These are phyloP conservation scores for Globisporangium yorkense DNA, from an alignment of 352 stramenopile genomes.

Conservation along the genomic window DNA sequence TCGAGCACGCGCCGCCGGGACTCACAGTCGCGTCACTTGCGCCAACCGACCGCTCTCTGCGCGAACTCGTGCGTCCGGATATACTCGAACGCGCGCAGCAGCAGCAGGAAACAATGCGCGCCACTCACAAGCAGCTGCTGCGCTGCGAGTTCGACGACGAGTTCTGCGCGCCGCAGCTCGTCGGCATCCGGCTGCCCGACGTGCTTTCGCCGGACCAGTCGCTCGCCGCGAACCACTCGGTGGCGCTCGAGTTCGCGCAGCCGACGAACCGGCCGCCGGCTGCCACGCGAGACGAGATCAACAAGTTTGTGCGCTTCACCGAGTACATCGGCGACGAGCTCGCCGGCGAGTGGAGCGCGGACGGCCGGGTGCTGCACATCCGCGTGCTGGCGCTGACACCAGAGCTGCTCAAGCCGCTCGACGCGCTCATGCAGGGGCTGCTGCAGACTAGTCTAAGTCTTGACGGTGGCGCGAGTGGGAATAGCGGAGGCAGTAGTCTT, in stretches of 20 bases:
- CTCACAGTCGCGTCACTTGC: background rate
- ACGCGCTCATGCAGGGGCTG: constrained; percentile 40
- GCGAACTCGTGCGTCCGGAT: background rate
- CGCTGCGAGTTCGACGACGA: constrained; percentile 45
- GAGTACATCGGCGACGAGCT: constrained; percentile 54
- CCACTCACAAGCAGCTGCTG: constrained; percentile 3
- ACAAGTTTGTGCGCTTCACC: constrained; percentile 39
- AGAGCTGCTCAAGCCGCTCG: constrained; percentile 25
- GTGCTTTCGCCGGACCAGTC: constrained; percentile 13
- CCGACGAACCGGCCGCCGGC: constrained; percentile 42
- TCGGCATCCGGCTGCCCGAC: constrained; percentile 44
- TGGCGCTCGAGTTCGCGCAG: constrained; percentile 50
- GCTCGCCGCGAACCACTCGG: constrained; percentile 31
- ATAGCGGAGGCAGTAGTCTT: no score
- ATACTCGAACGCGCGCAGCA: background rate
- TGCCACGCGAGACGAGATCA: constrained; percentile 26
- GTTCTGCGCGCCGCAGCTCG: constrained; percentile 48
- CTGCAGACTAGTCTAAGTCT: constrained; percentile 19
- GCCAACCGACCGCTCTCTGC: background rate
- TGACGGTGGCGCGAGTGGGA: constrained; percentile 4
- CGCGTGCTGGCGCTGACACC: constrained; percentile 30
- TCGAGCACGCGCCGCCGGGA: background rate
- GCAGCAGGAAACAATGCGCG: background rate
- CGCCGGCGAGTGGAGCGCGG: constrained; percentile 23
- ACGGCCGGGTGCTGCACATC: constrained; percentile 39